Percentiles rank a stretch among this genome's conserved stretches.
Evolutionary conservation across 2,329 filamentous ascomycete species (phyloP).

Genomic region (Teratosphaeria destructans): DNA sequence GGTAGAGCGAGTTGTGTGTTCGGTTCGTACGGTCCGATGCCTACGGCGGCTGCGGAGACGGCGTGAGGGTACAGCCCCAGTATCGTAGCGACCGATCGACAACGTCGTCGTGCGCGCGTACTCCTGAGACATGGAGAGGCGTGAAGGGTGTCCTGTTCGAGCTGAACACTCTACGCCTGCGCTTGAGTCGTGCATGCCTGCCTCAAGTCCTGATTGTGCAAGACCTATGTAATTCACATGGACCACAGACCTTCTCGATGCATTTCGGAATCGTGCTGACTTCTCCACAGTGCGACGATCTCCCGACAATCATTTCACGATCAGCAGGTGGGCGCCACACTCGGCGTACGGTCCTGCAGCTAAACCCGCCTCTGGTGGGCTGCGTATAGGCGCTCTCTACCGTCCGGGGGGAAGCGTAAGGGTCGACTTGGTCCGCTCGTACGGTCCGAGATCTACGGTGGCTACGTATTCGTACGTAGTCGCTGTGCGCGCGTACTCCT

Average conservation of each 20-base stretch:
- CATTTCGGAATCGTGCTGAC: too few species aligned
- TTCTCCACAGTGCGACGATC: too few species aligned
- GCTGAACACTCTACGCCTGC: background rate
- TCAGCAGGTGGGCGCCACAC: background rate
- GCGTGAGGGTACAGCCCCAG: background rate
- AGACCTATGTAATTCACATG: too few species aligned
- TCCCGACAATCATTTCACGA: background rate
- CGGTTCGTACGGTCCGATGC: background rate
- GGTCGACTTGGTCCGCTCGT: background rate
- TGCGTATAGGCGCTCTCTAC: background rate
- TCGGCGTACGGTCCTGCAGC: background rate
- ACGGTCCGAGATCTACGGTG: background rate
- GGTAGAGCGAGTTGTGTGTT: background rate
- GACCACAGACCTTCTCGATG: too few species aligned
- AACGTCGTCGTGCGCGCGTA: background rate
- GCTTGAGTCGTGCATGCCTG: background rate
- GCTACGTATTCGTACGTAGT: background rate
- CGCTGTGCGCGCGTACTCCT: background rate
- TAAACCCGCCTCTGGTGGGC: background rate
- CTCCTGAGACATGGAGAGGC: background rate
- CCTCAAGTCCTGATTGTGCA: background rate
- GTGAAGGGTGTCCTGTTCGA: background rate
- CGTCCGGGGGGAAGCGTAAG: background rate
- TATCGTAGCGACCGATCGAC: background rate
- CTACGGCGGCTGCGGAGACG: background rate